Evolutionary conservation across 1,139 yeast species (phyloP), one percentile per base, ranked within the genome.

Genomic region (Yamadazyma atlantica): DNA sequence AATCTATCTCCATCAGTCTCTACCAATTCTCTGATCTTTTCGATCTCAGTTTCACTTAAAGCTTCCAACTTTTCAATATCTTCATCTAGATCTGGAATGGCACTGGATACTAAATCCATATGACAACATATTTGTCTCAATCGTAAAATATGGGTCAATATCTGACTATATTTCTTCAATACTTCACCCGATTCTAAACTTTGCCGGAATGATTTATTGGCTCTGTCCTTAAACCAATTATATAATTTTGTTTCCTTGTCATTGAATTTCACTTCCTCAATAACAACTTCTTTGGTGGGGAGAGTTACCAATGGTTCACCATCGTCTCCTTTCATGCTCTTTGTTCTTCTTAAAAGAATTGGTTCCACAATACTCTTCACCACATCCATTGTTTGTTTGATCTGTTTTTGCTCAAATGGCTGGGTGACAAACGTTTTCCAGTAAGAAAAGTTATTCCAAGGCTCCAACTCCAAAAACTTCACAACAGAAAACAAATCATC

Each of bases 71-170:
- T 29, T 3, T 36, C 24, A 8, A 37, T 68, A 27, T 64, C 69
- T 58, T 61, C 66, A 34, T 65, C 69, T 58, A 67, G 60, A 40
- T 69, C 74, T 35, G 56, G 59, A 2, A 69, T 54, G 7, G 44
- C 41, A 3, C 66, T 55, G 4, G 78, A 78, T 2, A 85, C 75
- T 40, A 87, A 63, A 38, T 77, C 77, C 13, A 85, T 75, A 56
- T 92, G 97, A 54, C 96, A 88, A 55, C 97, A 92, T 0, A 85
- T 78, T 57, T 92, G 97, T 39, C 97, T 71, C 32, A 92, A 67
- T 39, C 97, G 70, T 44, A 90, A 61, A 42, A 92, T 84, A 54
- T 87, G 95, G 1, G 94, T 84, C 46, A 92, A 65, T 46, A 92
- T 87, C 31, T 86, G 82, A 1, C 94, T 79, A 55, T 87, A 90